A percentile compares a stretch with the other conserved stretches of the same genome.
Evolutionary conservation across 2,329 filamentous ascomycete species (phyloP).

Genomic region (Ophiostoma populinum): DNA sequence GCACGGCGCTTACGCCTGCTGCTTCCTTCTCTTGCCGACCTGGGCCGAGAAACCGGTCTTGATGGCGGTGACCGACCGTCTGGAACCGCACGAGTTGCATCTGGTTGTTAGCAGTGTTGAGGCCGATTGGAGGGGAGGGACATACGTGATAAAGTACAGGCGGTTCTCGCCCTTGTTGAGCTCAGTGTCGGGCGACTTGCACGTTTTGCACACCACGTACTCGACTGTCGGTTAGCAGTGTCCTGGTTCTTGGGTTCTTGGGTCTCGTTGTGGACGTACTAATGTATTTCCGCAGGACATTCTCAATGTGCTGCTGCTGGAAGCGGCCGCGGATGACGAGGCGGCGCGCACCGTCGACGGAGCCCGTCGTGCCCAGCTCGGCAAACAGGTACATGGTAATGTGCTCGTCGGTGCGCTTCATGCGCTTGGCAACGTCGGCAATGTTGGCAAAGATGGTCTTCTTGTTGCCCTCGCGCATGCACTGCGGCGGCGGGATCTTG

Average conservation of each 20-base stretch:
- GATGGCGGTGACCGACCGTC: slow-evolving; percentile 89
- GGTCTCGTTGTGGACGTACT: slow-evolving; percentile 19
- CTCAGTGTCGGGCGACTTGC: slow-evolving; percentile 83
- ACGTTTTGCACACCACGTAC: slow-evolving; percentile 98
- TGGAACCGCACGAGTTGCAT: slow-evolving; percentile 40
- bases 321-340: slow-evolving; percentile 92
- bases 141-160: slow-evolving; percentile 78
- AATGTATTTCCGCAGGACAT: slow-evolving; percentile 88
- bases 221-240: slow-evolving; percentile 40
- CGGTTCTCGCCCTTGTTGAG: slow-evolving; percentile 98
- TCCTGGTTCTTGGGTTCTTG: no score
- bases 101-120: slow-evolving; percentile 5
- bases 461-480: slow-evolving; percentile 98
- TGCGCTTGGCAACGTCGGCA: slow-evolving; percentile 94
- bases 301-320: slow-evolving; percentile 99
- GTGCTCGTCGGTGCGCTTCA: slow-evolving; percentile 98
- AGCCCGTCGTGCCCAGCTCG: slow-evolving; percentile 92
- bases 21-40: slow-evolving; percentile 96
- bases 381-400: slow-evolving; percentile 94
- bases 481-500: slow-evolving; percentile 98
- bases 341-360: slow-evolving; percentile 79
- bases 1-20: slow-evolving; percentile 47
- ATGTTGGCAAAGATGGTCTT: slow-evolving; percentile 99
- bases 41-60: slow-evolving; percentile 99
- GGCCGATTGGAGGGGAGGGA: neutral